A percentile compares a stretch with the other conserved stretches of the same genome.
These are phyloP conservation scores for Nitzschia palea DNA, from an alignment of 108 stramenopile genomes.

Conservation along the genomic window DNA sequence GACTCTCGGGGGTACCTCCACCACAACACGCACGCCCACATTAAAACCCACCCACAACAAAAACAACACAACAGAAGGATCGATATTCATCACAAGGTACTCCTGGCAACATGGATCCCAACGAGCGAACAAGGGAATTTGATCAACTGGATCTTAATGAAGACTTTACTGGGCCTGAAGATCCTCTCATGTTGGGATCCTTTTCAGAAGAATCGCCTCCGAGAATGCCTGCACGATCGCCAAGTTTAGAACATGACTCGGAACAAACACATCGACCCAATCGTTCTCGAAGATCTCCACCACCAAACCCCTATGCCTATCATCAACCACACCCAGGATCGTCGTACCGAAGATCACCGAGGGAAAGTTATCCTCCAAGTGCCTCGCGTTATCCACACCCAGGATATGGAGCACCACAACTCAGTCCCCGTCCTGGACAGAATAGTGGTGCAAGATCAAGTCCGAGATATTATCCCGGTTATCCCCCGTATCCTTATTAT, in stretches of 20 bases:
- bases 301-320: conserved; percentile 9
- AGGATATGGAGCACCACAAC: conserved; percentile 8
- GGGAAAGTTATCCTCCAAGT: neutral
- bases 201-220: conserved; percentile 22
- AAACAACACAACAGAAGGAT: conserved; percentile 5
- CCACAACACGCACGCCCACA: neutral
- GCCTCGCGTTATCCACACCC: neutral
- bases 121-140: conserved; percentile 15
- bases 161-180: conserved; percentile 17
- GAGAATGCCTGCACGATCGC: conserved; percentile 5
- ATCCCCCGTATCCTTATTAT: conserved; percentile 24
- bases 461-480: conserved; percentile 26
- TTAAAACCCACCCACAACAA: neutral
- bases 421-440: neutral
- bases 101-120: neutral
- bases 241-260: conserved; percentile 1
- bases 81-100: neutral
- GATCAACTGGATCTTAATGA: conserved; percentile 32
- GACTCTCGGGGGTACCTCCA: conserved; percentile 24
- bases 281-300: conserved; percentile 3
- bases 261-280: conserved; percentile 1
- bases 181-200: conserved; percentile 21
- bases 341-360: neutral
- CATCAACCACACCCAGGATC: conserved; percentile 6
- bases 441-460: neutral